Conservation (phyloP, 495 filamentous ascomycete genomes). For the Aspergillus biplanus region DNA sequence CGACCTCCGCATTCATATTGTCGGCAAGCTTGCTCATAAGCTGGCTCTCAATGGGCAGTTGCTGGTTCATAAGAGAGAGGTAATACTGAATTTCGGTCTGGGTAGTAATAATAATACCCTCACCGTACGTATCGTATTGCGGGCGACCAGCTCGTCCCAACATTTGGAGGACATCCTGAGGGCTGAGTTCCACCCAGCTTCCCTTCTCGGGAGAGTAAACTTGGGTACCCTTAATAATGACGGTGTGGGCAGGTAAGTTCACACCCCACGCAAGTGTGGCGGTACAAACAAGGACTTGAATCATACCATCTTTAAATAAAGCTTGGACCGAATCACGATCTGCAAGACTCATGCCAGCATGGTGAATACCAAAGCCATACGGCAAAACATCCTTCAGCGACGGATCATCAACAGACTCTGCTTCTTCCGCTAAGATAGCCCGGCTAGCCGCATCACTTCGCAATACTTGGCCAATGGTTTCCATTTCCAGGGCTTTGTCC, state of each 20-base stretch:
- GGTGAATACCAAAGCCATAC: constrained; percentile 97
- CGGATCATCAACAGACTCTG: constrained; percentile 78
- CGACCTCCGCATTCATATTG: constrained; percentile 96
- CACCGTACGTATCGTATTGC: constrained; percentile 96
- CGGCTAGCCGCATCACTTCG: constrained; percentile 90
- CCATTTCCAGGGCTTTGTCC: constrained; percentile 93
- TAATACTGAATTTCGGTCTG: constrained; percentile 96
- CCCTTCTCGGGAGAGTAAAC: constrained; percentile 98
- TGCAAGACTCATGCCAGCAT: constrained; percentile 91
- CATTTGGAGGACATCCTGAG: constrained; percentile 98
- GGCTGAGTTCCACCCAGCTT: constrained; percentile 96
- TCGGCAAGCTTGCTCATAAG: constrained; percentile 91
- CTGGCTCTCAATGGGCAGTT: constrained; percentile 96
- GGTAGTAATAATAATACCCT: constrained; percentile 97
- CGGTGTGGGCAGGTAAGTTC: constrained; percentile 90
- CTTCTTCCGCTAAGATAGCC: constrained; percentile 83
- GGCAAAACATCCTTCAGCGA: constrained; percentile 94
- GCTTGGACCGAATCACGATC: constrained; percentile 96
- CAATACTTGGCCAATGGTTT: constrained; percentile 95
- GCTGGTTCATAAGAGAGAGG: constrained; percentile 92
- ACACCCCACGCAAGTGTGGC: constrained; percentile 97
- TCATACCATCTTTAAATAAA: constrained; percentile 84
- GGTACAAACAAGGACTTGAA: constrained; percentile 96
- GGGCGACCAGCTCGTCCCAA: constrained; percentile 94
- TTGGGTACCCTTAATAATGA: constrained; percentile 97